Percentiles rank a stretch among this genome's conserved stretches.
These are phyloP conservation scores for Piper betle DNA, from an alignment of 164 flowering plant species.

Conservation along the genomic window DNA sequence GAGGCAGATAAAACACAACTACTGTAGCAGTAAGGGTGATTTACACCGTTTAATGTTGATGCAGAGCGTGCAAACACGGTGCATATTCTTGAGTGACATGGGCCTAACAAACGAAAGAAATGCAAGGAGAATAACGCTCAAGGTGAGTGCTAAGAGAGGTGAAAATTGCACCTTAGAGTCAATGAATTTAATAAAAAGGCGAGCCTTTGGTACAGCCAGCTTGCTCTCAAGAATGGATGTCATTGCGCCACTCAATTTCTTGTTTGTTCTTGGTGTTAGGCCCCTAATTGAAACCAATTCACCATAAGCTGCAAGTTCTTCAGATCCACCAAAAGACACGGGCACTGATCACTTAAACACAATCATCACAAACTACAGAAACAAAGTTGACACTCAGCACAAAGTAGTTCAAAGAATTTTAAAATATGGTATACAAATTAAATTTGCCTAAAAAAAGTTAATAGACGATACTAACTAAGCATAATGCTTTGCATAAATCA, in stretches of 20 bases:
- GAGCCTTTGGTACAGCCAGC: conserved; percentile 56
- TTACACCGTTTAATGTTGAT: conserved; percentile 85
- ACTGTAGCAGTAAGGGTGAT: conserved; percentile 17
- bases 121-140: conserved; percentile 48
- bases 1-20: conserved; percentile 4
- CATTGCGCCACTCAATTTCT: conserved; percentile 88
- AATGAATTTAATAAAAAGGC: conserved; percentile 76
- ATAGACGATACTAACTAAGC: no score
- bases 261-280: conserved; percentile 62
- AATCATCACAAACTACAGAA: conserved; percentile 83
- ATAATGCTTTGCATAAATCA: no score
- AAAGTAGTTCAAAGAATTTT: no score
- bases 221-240: conserved; percentile 65
- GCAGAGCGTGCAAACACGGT: conserved; percentile 98
- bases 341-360: conserved; percentile 94
- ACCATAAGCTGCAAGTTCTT: conserved; percentile 88
- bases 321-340: conserved; percentile 80
- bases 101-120: conserved; percentile 76
- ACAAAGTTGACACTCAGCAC: no score
- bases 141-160: conserved; percentile 1
- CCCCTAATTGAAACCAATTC: conserved; percentile 93
- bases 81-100: conserved; percentile 82
- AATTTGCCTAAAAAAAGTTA: no score
- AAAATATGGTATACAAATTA: no score
- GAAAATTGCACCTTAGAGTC: conserved; percentile 56